phyloP scores from a whole-genome alignment of 768 basidiomycete genomes.

The Udeniomyces megalosporus region DNA sequence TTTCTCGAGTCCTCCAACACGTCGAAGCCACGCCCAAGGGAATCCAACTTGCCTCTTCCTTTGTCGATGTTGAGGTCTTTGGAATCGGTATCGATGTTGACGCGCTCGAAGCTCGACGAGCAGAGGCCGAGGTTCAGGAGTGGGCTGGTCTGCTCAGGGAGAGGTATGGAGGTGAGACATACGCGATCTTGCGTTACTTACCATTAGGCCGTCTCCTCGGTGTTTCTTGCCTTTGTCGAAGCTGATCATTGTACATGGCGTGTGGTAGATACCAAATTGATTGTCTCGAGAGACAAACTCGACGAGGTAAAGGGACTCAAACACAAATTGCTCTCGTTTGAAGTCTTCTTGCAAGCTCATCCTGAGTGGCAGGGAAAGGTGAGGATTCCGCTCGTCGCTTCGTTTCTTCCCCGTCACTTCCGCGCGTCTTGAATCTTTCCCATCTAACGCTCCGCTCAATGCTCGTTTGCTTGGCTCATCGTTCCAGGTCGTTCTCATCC shows the following conservation, averaged over 20 bases:
- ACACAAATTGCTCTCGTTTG: constrained; percentile 71
- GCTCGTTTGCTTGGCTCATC: no score
- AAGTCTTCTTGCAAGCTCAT: constrained; percentile 57
- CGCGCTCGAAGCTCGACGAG: constrained; percentile 51
- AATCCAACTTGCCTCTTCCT: constrained; percentile 42
- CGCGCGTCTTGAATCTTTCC: background rate
- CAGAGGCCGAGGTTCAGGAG: constrained; percentile 52
- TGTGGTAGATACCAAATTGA: constrained; percentile 75
- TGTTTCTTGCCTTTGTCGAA: no score
- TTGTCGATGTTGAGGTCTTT: constrained; percentile 69
- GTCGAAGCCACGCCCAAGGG: constrained; percentile 72
- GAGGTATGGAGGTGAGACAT: constrained; percentile 59
- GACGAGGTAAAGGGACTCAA: constrained; percentile 74
- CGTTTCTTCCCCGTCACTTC: background rate
- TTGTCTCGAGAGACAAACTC: constrained; percentile 76
- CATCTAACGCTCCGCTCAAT: background rate
- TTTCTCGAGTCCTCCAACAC: constrained; percentile 51
- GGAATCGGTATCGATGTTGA: constrained; percentile 77
- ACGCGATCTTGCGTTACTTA: no score
- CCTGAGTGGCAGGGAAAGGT: constrained; percentile 69
- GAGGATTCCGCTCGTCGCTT: no score
- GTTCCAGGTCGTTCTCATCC: constrained; percentile 68
- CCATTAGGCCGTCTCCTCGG: no score
- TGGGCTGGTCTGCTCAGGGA: constrained; percentile 67
- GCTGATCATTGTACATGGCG: no score